Conservation (phyloP, 495 filamentous ascomycete species). For the Tetracladium setigerum region DNA sequence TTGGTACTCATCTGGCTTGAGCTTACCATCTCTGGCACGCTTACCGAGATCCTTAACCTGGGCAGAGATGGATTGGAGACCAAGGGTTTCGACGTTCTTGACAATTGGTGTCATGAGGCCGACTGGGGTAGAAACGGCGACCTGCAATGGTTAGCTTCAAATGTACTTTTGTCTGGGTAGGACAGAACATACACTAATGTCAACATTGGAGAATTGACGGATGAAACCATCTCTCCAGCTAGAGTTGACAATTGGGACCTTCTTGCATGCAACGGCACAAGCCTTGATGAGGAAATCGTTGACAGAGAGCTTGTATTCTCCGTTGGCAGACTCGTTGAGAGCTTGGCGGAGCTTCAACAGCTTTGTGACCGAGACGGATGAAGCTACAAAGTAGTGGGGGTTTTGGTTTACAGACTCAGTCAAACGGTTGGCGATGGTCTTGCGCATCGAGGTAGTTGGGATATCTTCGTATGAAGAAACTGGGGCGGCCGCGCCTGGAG, state of each 20-base stretch:
- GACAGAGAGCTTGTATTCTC: conserved; percentile 96
- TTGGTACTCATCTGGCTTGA: conserved; percentile 99
- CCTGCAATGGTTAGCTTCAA: conserved; percentile 33
- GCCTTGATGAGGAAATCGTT: conserved; percentile 99
- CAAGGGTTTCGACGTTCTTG: conserved; percentile 72
- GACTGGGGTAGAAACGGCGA: conserved; percentile 88
- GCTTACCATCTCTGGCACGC: conserved; percentile 92
- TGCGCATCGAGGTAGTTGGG: conserved; percentile 88
- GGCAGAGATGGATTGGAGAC: conserved; percentile 78
- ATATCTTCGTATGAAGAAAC: conserved; percentile 73
- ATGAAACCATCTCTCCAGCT: conserved; percentile 88
- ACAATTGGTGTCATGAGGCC: conserved; percentile 98
- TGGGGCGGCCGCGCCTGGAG: conserved; percentile 39
- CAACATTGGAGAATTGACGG: conserved; percentile 83
- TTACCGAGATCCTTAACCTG: conserved; percentile 93
- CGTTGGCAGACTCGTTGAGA: conserved; percentile 79
- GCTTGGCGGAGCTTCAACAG: conserved; percentile 92
- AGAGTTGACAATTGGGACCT: conserved; percentile 92
- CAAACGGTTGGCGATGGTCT: conserved; percentile 89
- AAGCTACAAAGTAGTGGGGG: conserved; percentile 96
- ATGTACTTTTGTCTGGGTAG: background rate
- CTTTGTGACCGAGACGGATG: conserved; percentile 82
- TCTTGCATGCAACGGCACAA: conserved; percentile 76
- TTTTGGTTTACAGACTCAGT: conserved; percentile 84
- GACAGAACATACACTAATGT: conserved; percentile 49